phyloP scores from a whole-genome alignment of 2,329 filamentous ascomycete genomes.

The Parastagonospora avenae region DNA sequence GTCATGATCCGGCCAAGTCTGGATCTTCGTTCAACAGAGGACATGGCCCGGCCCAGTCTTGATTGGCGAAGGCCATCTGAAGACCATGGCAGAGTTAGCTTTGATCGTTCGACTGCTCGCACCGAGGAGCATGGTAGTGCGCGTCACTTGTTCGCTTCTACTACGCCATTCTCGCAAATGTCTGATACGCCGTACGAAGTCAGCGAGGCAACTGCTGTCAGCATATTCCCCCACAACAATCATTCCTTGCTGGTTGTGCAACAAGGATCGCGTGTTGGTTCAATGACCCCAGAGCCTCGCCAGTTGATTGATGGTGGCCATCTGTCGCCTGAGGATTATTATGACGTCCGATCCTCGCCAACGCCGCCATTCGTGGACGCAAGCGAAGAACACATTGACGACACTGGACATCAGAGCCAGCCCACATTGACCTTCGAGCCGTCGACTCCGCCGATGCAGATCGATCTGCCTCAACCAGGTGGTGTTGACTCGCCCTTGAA shows the following conservation, averaged over 20 bases:
- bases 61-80: conserved; percentile 40
- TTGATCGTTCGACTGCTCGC: conserved; percentile 45
- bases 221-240: conserved; percentile 67
- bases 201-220: conserved; percentile 65
- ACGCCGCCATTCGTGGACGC: conserved; percentile 35
- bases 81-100: conserved; percentile 43
- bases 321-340: conserved; percentile 21
- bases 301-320: conserved; percentile 20
- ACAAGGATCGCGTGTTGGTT: conserved; percentile 46
- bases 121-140: conserved; percentile 46
- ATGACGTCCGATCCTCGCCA: conserved; percentile 23
- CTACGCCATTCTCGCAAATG: conserved; percentile 56
- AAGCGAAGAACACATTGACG: conserved; percentile 14
- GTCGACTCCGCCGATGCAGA: conserved; percentile 44
- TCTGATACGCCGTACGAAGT: conserved; percentile 62
- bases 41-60: conserved; percentile 35
- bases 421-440: conserved; percentile 42
- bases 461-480: conserved; percentile 22
- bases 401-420: conserved; percentile 12
- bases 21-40: conserved; percentile 36
- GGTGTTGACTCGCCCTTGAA: conserved; percentile 62
- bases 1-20: conserved; percentile 23
- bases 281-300: conserved; percentile 22
- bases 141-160: conserved; percentile 55
- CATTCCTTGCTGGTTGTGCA: conserved; percentile 69